Evolutionary conservation across 176 grass and related monocot species (phyloP).

Genomic region (Miscanthus lutarioriparius): DNA sequence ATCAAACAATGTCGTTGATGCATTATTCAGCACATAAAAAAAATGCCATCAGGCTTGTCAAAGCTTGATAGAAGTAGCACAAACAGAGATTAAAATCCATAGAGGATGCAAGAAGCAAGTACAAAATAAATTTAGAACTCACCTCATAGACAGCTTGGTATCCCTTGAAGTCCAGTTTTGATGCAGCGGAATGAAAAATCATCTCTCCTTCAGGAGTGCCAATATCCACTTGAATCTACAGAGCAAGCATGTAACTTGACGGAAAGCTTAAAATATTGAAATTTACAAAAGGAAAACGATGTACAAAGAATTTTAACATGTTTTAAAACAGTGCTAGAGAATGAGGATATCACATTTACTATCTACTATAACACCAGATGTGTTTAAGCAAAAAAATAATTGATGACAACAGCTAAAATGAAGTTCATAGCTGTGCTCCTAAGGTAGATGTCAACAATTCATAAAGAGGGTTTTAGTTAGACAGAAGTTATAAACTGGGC

Average conservation of each 20-base stretch:
- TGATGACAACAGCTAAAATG: constrained; percentile 4
- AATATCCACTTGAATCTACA: constrained; percentile 95
- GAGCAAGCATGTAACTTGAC: constrained; percentile 22
- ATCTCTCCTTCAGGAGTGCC: constrained; percentile 59
- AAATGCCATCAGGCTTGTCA: constrained; percentile 1
- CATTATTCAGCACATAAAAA: neutral
- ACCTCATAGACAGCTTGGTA: constrained; percentile 86
- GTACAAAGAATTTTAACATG: neutral
- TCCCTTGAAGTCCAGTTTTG: constrained; percentile 75
- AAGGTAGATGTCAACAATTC: neutral
- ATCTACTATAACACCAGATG: neutral
- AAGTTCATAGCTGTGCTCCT: neutral
- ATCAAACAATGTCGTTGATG: neutral
- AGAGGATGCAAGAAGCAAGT: constrained; percentile 26
- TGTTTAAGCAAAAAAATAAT: neutral
- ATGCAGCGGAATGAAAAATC: constrained; percentile 67
- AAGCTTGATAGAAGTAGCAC: constrained; percentile 2
- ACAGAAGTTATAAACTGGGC: neutral
- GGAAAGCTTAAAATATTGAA: neutral
- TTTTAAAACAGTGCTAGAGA: constrained; percentile 10
- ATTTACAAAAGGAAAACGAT: neutral
- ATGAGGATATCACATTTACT: constrained; percentile 8
- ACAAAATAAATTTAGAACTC: constrained; percentile 29
- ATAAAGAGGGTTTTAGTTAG: constrained; percentile 3
- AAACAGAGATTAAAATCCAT: neutral